Conservation (phyloP, 306 rosid species). For the Pyrus communis region DNA sequence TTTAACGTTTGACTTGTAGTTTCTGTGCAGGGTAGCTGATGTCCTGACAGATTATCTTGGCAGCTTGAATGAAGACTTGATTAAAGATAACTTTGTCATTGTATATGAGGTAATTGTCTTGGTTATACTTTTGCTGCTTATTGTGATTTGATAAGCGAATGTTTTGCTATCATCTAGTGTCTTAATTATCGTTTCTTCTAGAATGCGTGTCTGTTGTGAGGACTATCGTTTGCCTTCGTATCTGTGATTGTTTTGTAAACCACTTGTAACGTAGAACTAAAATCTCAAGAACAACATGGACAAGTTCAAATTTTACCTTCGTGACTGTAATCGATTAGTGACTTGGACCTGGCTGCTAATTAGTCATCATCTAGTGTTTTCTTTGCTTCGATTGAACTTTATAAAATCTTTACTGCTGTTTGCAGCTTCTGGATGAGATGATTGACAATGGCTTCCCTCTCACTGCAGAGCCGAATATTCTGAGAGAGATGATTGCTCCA, state of each 20-base stretch:
- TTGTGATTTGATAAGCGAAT: not conserved
- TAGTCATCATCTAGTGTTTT: not conserved
- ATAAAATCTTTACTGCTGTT: constrained; percentile 10
- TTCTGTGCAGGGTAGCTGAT: constrained; percentile 95
- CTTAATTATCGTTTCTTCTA: not conserved
- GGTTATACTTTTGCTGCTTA: not conserved
- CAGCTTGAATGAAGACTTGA: constrained; percentile 75
- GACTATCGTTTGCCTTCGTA: not conserved
- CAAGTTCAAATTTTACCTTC: not conserved
- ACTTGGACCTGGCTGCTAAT: not conserved
- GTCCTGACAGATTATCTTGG: constrained; percentile 86
- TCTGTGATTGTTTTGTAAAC: not conserved
- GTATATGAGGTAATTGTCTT: constrained; percentile 63
- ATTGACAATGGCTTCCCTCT: constrained; percentile 98
- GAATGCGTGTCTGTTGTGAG: not conserved
- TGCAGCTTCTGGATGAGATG: constrained; percentile 96
- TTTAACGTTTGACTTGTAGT: constrained; percentile 50
- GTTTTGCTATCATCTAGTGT: not conserved
- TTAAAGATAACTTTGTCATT: constrained; percentile 83
- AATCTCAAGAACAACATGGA: not conserved
- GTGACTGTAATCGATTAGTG: not conserved
- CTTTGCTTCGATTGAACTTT: not conserved
- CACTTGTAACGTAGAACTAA: not conserved
- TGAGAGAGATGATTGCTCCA: constrained; percentile 92
- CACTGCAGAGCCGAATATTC: constrained; percentile 83